Percentiles rank a stretch among this genome's conserved stretches.
Conservation (phyloP, 164 flowering plant species). For the Paratinospora sagittata region DNA sequence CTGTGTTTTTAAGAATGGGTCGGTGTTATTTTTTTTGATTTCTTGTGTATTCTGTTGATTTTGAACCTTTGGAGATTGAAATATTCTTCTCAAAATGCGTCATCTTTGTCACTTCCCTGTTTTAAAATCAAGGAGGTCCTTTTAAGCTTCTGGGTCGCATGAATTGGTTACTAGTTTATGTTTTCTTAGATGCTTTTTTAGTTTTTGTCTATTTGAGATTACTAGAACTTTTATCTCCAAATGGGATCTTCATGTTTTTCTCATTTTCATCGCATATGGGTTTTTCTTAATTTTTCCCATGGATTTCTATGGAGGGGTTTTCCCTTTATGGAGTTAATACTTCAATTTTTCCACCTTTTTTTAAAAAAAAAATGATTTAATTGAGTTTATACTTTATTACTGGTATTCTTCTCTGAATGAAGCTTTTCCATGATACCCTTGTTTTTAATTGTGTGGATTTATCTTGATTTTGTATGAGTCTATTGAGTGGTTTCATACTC, state of each 20-base stretch:
- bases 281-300: background rate
- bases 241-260: constrained; percentile 1
- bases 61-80: background rate
- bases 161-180: background rate
- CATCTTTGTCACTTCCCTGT: background rate
- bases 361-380: background rate
- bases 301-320: background rate
- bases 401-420: background rate
- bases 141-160: background rate
- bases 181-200: background rate
- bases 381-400: background rate
- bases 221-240: background rate
- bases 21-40: background rate
- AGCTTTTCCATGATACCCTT: background rate
- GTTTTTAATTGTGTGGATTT: background rate
- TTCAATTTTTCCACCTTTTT: background rate
- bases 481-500: background rate
- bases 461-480: background rate
- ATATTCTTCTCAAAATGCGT: background rate
- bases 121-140: background rate
- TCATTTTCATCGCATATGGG: background rate
- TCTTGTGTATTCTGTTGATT: background rate
- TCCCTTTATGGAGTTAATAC: background rate
- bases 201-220: background rate
- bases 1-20: constrained; percentile 7